A percentile compares a stretch with the other conserved stretches of the same genome.
These are phyloP conservation scores for Penicillium pancosmium DNA, from an alignment of 495 filamentous ascomycete species.

Conservation along the genomic window DNA sequence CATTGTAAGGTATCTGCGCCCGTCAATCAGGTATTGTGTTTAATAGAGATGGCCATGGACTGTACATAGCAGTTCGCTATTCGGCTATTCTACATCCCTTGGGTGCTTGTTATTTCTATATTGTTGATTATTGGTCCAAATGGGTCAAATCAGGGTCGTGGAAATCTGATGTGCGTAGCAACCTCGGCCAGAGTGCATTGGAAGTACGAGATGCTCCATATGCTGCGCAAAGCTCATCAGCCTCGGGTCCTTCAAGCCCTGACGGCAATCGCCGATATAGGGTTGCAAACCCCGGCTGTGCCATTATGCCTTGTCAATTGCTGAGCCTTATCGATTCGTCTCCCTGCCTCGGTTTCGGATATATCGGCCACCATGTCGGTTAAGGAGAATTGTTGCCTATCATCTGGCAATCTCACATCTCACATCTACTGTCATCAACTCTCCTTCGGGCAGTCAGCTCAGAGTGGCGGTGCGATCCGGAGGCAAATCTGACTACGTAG, in stretches of 20 bases:
- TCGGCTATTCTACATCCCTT: no score
- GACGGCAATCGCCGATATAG: not conserved
- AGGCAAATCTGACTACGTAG: constrained; percentile 4
- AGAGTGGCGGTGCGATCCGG: not conserved
- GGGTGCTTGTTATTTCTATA: not conserved
- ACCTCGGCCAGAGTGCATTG: not conserved
- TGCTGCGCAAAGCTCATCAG: not conserved
- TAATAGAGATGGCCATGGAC: constrained; percentile 9
- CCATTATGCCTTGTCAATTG: not conserved
- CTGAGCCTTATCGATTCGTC: not conserved
- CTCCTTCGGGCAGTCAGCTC: not conserved
- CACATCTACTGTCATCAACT: not conserved
- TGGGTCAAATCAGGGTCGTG: not conserved
- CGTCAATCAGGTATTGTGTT: not conserved
- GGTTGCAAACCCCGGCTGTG: not conserved
- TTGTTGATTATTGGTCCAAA: not conserved
- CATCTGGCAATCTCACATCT: not conserved
- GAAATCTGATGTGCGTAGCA: not conserved
- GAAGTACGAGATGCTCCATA: no score
- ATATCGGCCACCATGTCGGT: not conserved
- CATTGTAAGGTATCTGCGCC: not conserved
- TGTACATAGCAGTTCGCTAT: no score
- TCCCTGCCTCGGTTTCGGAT: not conserved
- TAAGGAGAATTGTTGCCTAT: not conserved
- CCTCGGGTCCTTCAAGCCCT: not conserved